Percentiles rank a stretch among this genome's conserved stretches.
These are phyloP conservation scores for Skeletonema grethae DNA, from an alignment of 108 stramenopile genomes.

Conservation along the genomic window DNA sequence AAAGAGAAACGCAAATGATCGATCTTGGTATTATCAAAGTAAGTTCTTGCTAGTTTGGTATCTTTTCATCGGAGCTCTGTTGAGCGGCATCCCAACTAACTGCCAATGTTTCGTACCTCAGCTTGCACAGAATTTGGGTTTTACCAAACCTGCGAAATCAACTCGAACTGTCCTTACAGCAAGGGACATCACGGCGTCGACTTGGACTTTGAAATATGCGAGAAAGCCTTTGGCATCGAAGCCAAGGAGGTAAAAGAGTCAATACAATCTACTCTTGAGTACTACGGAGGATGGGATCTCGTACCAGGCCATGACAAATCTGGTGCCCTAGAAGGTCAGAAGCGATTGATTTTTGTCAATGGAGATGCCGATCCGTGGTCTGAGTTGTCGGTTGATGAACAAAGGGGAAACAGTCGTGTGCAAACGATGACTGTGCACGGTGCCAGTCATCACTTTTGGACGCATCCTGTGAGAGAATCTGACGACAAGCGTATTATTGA, in stretches of 20 bases:
- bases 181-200: conserved; percentile 72
- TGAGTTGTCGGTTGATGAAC: conserved; percentile 57
- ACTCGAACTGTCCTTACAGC: conserved; percentile 82
- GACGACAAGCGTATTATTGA: conserved; percentile 54
- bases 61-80: neutral
- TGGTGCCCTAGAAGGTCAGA: neutral
- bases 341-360: conserved; percentile 84
- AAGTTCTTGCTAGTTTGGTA: conserved; percentile 13
- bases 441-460: conserved; percentile 90
- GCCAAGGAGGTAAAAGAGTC: conserved; percentile 52
- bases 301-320: conserved; percentile 22
- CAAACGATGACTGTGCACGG: conserved; percentile 57
- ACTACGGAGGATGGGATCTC: conserved; percentile 85
- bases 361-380: conserved; percentile 97
- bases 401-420: conserved; percentile 28
- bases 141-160: conserved; percentile 88
- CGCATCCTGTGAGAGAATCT: conserved; percentile 62
- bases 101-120: conserved; percentile 43
- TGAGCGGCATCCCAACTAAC: neutral
- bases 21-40: conserved; percentile 60
- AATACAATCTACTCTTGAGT: conserved; percentile 61
- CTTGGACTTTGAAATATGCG: conserved; percentile 77
- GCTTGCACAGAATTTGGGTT: conserved; percentile 97
- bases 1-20: conserved; percentile 29
- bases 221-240: conserved; percentile 66